Conservation (phyloP, 331 rosid genomes). For the Acacia concinna region DNA sequence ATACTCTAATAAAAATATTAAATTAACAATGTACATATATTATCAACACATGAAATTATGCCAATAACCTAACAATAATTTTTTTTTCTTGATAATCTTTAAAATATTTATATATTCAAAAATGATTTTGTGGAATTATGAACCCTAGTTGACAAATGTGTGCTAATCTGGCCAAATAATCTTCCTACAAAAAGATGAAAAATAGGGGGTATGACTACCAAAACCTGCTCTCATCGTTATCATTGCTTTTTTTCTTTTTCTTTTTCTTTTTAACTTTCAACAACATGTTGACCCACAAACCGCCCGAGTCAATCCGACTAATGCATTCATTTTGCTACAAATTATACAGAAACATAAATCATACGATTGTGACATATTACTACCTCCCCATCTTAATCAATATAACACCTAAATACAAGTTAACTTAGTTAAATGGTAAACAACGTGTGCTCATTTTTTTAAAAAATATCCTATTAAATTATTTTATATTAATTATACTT, state of each 20-base stretch:
- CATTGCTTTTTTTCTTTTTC: not conserved
- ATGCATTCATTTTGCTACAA: too few relatives aligned
- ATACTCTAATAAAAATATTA: too few relatives aligned
- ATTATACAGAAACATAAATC: not conserved
- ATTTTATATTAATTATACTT: too few relatives aligned
- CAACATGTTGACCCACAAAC: not conserved
- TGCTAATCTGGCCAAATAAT: not conserved
- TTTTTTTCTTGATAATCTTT: not conserved
- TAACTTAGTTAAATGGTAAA: too few relatives aligned
- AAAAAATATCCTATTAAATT: too few relatives aligned
- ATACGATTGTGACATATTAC: too few relatives aligned
- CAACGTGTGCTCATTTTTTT: too few relatives aligned
- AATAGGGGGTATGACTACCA: conserved; percentile 29
- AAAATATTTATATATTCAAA: not conserved
- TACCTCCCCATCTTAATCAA: too few relatives aligned
- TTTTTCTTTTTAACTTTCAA: not conserved
- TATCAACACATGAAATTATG: too few relatives aligned
- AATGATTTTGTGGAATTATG: not conserved
- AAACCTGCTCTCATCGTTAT: not conserved
- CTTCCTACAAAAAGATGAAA: conserved; percentile 10
- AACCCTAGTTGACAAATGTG: not conserved
- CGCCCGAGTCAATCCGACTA: conserved; percentile 4
- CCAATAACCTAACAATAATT: not conserved
- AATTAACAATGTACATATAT: too few relatives aligned
- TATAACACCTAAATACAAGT: too few relatives aligned